Base-by-base conservation (phyloP, 2,329 filamentous ascomycete genomes). In the Sporothrix luriei region DNA sequence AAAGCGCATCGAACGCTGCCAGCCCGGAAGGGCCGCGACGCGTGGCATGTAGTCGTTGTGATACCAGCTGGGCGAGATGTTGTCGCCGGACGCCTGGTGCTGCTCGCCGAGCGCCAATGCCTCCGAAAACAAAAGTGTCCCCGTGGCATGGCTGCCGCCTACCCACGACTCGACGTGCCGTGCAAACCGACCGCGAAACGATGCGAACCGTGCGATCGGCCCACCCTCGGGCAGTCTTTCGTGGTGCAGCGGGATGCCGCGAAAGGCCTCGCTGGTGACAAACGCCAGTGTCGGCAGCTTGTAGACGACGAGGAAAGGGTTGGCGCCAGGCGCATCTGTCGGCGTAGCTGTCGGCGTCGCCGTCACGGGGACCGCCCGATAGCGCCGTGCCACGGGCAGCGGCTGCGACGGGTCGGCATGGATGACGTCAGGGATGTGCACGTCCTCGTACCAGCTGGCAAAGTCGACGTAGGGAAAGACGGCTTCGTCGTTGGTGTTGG, bases 341-440 rank as follows among this genome's bases (percentile, higher is more conserved):
- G 2, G 33, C 11, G 11, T 43, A 4, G 40, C 11, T 19, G 21
- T 21, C 38, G 2, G 33, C 19, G 24, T 29, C 3, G 38, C 33
- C 33, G 33, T 33, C 33, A 10, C 14, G 26, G 16, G 61, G 3
- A 69, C 26, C 10, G 64, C 65, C 52, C 73, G 68, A 26, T 74
- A 74, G 6, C 73, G 69, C 68, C 72, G 71, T 1, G 72, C 74
- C 1, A 73, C 40, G 3, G 72, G 69, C 57, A 74, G 72, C 48
- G 71, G 72, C 2, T 43, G 21, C 19, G 38, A n/a, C 10, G 33
- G 55, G 33, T 61, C 54, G 19, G 73, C 73, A 21, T 70, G 51
- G 57, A 75, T 72, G 68, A 72, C 72, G 57, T 75, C 74, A 16
- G 70, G 71, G 65, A 74, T 75, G 70, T 75, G 74, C 10, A 73